Evolutionary conservation across 1,139 yeast species (phyloP), one percentile per base, ranked within the genome.

Genomic region (Saccharomyces hybrid): DNA sequence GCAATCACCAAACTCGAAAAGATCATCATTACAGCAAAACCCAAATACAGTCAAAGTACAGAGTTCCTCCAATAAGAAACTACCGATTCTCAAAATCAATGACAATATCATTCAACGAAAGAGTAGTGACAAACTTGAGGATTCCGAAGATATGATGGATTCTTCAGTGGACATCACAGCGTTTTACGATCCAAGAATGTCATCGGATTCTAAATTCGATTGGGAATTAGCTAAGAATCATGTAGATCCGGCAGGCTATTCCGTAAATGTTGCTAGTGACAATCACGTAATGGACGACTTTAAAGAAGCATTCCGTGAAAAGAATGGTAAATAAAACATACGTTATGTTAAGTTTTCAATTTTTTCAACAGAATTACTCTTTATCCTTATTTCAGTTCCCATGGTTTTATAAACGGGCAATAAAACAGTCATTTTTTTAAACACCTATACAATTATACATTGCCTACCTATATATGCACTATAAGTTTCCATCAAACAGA

Each of bases 91-190:
- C 54, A 57, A 59, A 55, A 28, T 61, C 60, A 9, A 50, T 61
- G 44, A 9, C 53, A 59, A 7, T 57, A 55, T 25, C 55, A 56
- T 32, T 47, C 53, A 14, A 16, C 44, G n/a, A 5, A 23, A 11
- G 23, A 16, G 23, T 20, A 20, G 54, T 52, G 16, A 57, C 57
- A 9, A 53, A 54, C 38, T 57, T 48, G 16, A 53, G 16, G 55
- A 53, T 41, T 51, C 52, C 5, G 58, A 56, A 16, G 49, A 52
- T 6, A 53, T 57, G 3, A 53, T 57, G 11, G 59, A 57, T 28
- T 51, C 59, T 4, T 61, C 64, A 2, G 59, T 61, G 13, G 64
- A 61, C 42, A 60, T 61, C 23, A 60, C 64, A 2, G 61, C 63
- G 4, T 53, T 60, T 23, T 57, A 60, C 38, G 63, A 60, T 38